phyloP scores from a whole-genome alignment of 495 filamentous ascomycete species.

The Clohesyomyces aquaticus region DNA sequence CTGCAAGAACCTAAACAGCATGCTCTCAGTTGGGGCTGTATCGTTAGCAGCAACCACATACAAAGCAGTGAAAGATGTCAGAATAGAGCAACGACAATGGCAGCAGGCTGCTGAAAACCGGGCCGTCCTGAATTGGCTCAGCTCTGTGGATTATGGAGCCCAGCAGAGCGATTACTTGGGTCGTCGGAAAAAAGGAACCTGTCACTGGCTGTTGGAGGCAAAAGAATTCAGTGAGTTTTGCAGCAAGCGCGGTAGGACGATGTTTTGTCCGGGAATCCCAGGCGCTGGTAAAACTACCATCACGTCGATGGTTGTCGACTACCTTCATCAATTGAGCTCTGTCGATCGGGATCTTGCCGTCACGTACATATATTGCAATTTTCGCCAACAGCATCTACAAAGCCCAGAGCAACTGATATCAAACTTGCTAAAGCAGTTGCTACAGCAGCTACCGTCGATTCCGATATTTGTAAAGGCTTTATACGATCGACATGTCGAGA shows the following conservation, averaged over 20 bases:
- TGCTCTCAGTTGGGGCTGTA: too few species aligned
- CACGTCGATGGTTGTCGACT: slow-evolving; percentile 42
- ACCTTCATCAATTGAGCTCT: slow-evolving; percentile 22
- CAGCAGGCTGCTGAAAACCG: too few species aligned
- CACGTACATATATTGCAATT: slow-evolving; percentile 53
- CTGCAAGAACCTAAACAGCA: too few species aligned
- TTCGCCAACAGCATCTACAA: slow-evolving; percentile 46
- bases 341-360: slow-evolving; percentile 31
- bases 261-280: slow-evolving; percentile 49
- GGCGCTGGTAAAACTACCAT: slow-evolving; percentile 42
- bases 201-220: slow-evolving; percentile 50
- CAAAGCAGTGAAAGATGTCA: too few species aligned
- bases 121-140: slow-evolving; percentile 24
- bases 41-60: too few species aligned
- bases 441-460: slow-evolving; percentile 17
- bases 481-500: neutral
- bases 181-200: slow-evolving; percentile 43
- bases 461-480: neutral
- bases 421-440: slow-evolving; percentile 50
- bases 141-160: slow-evolving; percentile 1
- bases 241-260: slow-evolving; percentile 34
- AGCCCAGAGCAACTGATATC: slow-evolving; percentile 42
- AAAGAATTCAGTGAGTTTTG: slow-evolving; percentile 42
- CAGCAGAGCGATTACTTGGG: slow-evolving; percentile 19
- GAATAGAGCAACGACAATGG: too few species aligned